Evolutionary conservation across 768 basidiomycete species (phyloP).

Genomic region (Mrakia frigida): DNA sequence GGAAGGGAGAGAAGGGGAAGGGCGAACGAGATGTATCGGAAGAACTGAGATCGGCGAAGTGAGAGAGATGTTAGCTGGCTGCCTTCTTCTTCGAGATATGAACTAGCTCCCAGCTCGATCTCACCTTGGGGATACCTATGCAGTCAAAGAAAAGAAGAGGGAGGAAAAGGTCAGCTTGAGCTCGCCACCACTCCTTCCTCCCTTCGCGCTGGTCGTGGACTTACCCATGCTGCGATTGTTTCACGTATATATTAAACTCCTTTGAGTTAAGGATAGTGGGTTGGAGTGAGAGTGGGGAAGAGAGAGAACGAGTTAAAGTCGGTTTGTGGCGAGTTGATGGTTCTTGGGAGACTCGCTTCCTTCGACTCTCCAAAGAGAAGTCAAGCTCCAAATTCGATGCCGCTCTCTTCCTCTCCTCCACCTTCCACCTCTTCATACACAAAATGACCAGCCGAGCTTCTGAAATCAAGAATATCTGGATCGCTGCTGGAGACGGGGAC

Average conservation of each 20-base stretch:
- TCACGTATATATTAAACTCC: constrained; percentile 7
- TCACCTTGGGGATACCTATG: constrained; percentile 32
- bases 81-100: too few relatives aligned
- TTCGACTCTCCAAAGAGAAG: not conserved
- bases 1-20: not conserved
- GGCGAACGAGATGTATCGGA: constrained; percentile 43
- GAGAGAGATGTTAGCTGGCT: not conserved
- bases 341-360: not conserved
- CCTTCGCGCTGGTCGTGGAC: not conserved
- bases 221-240: constrained; percentile 9
- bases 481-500: constrained; percentile 88
- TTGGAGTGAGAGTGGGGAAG: not conserved
- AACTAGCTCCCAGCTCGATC: not conserved
- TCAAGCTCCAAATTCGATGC: not conserved
- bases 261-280: not conserved
- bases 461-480: constrained; percentile 66
- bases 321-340: constrained; percentile 2
- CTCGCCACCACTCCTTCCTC: not conserved
- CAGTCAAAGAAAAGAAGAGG: not conserved
- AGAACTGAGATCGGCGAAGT: constrained; percentile 48
- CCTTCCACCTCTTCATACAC: not conserved
- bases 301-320: constrained; percentile 12
- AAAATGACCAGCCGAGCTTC: constrained; percentile 28
- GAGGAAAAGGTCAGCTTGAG: not conserved
- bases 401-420: not conserved